Conservation (phyloP, 2,329 filamentous ascomycete genomes). For the Diplodia intermedia region DNA sequence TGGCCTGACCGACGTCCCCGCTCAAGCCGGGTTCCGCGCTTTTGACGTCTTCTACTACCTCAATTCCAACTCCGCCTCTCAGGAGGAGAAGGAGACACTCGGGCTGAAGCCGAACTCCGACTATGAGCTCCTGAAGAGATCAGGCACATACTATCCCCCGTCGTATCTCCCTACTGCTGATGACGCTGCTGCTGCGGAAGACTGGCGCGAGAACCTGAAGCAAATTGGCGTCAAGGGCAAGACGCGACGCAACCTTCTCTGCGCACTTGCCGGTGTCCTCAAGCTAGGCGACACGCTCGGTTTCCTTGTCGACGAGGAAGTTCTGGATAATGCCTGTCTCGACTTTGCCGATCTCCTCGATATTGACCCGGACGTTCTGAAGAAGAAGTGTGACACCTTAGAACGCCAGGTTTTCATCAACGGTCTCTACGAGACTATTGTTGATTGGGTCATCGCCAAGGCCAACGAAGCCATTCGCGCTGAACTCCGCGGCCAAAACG, state of each 20-base stretch:
- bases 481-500: constrained; percentile 72
- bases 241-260: constrained; percentile 81
- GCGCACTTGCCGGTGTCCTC: constrained; percentile 81
- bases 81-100: constrained; percentile 86
- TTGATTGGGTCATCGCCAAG: constrained; percentile 91
- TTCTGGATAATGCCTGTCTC: constrained; percentile 84
- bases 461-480: constrained; percentile 83
- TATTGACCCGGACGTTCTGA: constrained; percentile 81
- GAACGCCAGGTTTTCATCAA: constrained; percentile 83
- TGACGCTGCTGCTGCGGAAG: constrained; percentile 89
- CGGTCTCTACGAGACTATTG: constrained; percentile 89
- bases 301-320: constrained; percentile 82
- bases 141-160: constrained; percentile 84
- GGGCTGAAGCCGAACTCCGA: constrained; percentile 77
- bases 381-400: constrained; percentile 79
- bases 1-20: constrained; percentile 80
- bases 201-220: constrained; percentile 86
- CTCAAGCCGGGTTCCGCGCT: constrained; percentile 81
- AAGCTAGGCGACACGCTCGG: constrained; percentile 92
- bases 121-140: constrained; percentile 81
- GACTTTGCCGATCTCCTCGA: constrained; percentile 88
- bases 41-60: constrained; percentile 99
- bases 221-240: constrained; percentile 93
- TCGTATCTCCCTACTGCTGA: constrained; percentile 91
- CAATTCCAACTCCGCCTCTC: constrained; percentile 86